phyloP scores from a whole-genome alignment of 2,329 filamentous ascomycete species.

The Aspergillus sp. region DNA sequence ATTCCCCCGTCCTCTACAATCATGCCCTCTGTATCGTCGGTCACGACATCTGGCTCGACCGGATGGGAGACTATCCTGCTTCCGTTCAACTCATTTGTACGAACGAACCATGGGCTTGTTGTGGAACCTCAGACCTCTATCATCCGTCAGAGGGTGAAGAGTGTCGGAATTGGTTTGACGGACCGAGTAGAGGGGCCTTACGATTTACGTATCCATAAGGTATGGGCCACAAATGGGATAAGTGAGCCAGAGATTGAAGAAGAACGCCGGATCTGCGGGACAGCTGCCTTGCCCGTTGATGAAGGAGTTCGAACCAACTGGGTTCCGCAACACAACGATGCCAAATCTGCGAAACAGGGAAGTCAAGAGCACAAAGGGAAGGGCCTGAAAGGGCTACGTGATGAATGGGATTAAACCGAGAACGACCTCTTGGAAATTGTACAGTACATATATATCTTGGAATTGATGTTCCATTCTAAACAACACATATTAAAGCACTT shows the following conservation, averaged over 20 bases:
- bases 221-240: slow-evolving; percentile 86
- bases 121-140: slow-evolving; percentile 92
- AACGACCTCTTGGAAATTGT: slow-evolving; percentile 5
- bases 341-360: slow-evolving; percentile 9
- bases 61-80: slow-evolving; percentile 96
- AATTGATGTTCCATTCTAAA: not conserved
- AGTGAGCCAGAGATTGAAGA: slow-evolving; percentile 41
- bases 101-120: slow-evolving; percentile 88
- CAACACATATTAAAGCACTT: not conserved
- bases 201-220: slow-evolving; percentile 77
- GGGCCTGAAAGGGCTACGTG: slow-evolving; percentile 35
- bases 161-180: slow-evolving; percentile 82
- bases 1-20: slow-evolving; percentile 36
- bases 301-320: slow-evolving; percentile 34
- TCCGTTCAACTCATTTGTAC: slow-evolving; percentile 87
- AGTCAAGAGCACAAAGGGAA: slow-evolving; percentile 27
- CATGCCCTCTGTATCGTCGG: slow-evolving; percentile 29
- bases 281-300: slow-evolving; percentile 38
- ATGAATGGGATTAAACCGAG: slow-evolving; percentile 32
- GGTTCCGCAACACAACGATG: slow-evolving; percentile 15
- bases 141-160: slow-evolving; percentile 79
- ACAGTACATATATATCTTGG: slow-evolving; percentile 10
- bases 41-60: slow-evolving; percentile 65
- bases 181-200: slow-evolving; percentile 87
- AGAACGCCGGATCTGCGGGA: slow-evolving; percentile 41